Conservation (phyloP, 2,329 filamentous ascomycete genomes). For the Uncinocarpus reesii region DNA sequence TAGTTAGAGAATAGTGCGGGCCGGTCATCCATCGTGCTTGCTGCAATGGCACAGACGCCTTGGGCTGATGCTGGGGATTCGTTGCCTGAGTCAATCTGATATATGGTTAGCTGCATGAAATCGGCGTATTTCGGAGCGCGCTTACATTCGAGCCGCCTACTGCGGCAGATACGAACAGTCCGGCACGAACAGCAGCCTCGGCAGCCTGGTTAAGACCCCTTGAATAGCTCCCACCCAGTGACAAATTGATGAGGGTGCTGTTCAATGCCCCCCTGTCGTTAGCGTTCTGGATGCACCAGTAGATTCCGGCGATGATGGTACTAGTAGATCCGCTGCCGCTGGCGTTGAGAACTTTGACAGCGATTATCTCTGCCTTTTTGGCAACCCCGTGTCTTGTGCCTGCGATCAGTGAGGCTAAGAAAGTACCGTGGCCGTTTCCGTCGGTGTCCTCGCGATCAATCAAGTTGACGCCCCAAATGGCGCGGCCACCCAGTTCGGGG, state of each 20-base stretch:
- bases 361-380: slow-evolving; percentile 32
- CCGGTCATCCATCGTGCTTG: slow-evolving; percentile 26
- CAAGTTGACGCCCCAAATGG: slow-evolving; percentile 27
- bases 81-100: slow-evolving; percentile 22
- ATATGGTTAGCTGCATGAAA: neutral
- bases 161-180: slow-evolving; percentile 33
- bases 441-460: slow-evolving; percentile 17
- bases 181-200: slow-evolving; percentile 27
- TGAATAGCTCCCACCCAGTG: slow-evolving; percentile 28
- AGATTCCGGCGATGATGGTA: slow-evolving; percentile 42
- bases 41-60: slow-evolving; percentile 34
- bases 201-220: slow-evolving; percentile 32
- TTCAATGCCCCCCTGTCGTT: slow-evolving; percentile 21
- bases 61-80: slow-evolving; percentile 32
- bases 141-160: slow-evolving; percentile 31
- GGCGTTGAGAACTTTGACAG: slow-evolving; percentile 42
- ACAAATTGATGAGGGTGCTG: slow-evolving; percentile 29
- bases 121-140: neutral
- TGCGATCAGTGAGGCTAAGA: slow-evolving; percentile 30
- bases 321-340: slow-evolving; percentile 38
- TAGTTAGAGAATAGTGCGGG: slow-evolving; percentile 36
- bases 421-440: slow-evolving; percentile 31
- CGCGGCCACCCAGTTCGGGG: slow-evolving; percentile 30
- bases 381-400: slow-evolving; percentile 29
- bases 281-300: slow-evolving; percentile 29